phyloP scores from a whole-genome alignment of 1,284 basidiomycete species.

The Earliella scabrosa region DNA sequence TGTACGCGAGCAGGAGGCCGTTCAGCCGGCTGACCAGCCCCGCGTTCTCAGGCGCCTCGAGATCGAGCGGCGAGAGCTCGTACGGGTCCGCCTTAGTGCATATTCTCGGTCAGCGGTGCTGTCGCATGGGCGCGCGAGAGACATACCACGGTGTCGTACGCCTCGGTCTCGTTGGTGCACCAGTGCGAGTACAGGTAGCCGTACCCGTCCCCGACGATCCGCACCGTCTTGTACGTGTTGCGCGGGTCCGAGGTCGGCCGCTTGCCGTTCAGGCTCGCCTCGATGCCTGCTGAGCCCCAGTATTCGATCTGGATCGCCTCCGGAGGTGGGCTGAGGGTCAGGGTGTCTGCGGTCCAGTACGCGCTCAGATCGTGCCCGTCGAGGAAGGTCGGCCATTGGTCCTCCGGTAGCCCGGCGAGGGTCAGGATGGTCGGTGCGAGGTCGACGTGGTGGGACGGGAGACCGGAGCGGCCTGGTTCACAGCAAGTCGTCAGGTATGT shows the following conservation, averaged over 20 bases:
- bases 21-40: background rate
- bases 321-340: background rate
- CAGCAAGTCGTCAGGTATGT: too few relatives aligned
- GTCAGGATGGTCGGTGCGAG: background rate
- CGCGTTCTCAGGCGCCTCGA: background rate
- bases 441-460: background rate
- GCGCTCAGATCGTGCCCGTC: background rate
- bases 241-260: background rate
- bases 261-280: background rate
- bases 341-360: background rate
- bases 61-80: too few relatives aligned
- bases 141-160: background rate
- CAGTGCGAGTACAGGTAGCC: too few relatives aligned
- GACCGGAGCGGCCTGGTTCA: too few relatives aligned
- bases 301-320: background rate
- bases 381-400: background rate
- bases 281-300: background rate
- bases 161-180: constrained; percentile 1
- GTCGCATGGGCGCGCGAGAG: background rate
- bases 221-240: background rate
- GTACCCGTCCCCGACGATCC: background rate
- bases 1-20: background rate
- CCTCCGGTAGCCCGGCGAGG: background rate
- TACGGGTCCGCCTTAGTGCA: background rate
- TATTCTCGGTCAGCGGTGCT: background rate